A percentile compares a stretch with the other conserved stretches of the same genome.
These are phyloP conservation scores for Yamadazyma epiphylla DNA, from an alignment of 1,139 yeast species.

Conservation along the genomic window DNA sequence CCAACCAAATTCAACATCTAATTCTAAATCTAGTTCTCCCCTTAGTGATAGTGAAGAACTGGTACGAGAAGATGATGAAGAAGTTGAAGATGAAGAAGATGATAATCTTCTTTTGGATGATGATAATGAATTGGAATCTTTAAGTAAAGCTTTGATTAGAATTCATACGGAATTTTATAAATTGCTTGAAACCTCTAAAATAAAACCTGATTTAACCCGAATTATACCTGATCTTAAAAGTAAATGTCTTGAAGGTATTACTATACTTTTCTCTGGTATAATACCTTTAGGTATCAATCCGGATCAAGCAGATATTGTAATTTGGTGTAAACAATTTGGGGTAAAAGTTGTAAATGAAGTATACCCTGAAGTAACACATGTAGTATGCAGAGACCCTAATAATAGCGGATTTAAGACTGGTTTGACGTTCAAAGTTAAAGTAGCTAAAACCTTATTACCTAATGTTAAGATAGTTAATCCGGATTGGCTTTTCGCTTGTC, in stretches of 20 bases:
- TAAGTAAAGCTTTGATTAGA: constrained; percentile 58
- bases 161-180: constrained; percentile 69
- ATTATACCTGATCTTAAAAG: constrained; percentile 74
- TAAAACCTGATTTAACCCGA: constrained; percentile 55
- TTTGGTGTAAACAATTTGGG: constrained; percentile 92
- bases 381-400: constrained; percentile 71
- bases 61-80: constrained; percentile 8
- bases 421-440: constrained; percentile 68
- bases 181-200: constrained; percentile 26
- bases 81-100: constrained; percentile 37
- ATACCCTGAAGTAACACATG: constrained; percentile 77
- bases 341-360: constrained; percentile 79
- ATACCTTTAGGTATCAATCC: constrained; percentile 74
- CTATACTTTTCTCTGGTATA: constrained; percentile 79
- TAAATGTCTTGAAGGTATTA: constrained; percentile 62
- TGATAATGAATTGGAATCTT: constrained; percentile 66
- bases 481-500: constrained; percentile 87
- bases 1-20: constrained; percentile 7
- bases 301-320: constrained; percentile 76
- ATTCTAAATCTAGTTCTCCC: constrained; percentile 8
- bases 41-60: background rate
- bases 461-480: constrained; percentile 81
- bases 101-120: constrained; percentile 70
- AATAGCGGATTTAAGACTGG: constrained; percentile 36
- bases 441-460: constrained; percentile 61